phyloP scores from a whole-genome alignment of 345 rosid species.

The Conringia planisiliqua region DNA sequence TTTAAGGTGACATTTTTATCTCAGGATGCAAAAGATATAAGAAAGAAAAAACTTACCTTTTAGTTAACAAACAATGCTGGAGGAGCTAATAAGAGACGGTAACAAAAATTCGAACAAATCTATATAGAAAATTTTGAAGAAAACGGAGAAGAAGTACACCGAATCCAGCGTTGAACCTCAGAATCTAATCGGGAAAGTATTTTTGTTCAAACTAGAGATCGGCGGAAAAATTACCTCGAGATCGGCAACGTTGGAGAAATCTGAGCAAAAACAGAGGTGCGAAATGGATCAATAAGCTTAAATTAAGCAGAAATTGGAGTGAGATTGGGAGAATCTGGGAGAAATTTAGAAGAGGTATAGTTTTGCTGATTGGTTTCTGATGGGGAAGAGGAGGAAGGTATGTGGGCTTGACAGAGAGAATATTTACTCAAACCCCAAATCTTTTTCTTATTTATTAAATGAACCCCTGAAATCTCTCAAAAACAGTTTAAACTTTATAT shows the following conservation, averaged over 20 bases:
- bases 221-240: neutral
- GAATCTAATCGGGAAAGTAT: neutral
- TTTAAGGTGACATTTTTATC: neutral
- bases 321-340: neutral
- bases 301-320: conserved; percentile 9
- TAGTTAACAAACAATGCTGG: conserved; percentile 11
- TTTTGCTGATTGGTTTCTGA: conserved; percentile 23
- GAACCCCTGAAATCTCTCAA: neutral
- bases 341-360: neutral
- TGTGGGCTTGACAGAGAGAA: conserved; percentile 7
- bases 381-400: conserved; percentile 3
- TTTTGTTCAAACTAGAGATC: neutral
- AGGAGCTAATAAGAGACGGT: neutral
- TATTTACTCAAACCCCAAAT: neutral
- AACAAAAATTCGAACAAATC: neutral
- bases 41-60: neutral
- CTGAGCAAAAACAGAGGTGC: neutral
- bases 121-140: neutral
- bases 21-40: neutral
- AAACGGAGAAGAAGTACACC: neutral
- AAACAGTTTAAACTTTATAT: no score
- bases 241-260: conserved; percentile 1
- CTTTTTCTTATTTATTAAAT: conserved; percentile 5
- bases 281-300: neutral
- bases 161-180: neutral